Evolutionary conservation across 208 protist species (phyloP), one percentile per base, ranked within the genome.

Genomic region (Trypanosoma theileri): DNA sequence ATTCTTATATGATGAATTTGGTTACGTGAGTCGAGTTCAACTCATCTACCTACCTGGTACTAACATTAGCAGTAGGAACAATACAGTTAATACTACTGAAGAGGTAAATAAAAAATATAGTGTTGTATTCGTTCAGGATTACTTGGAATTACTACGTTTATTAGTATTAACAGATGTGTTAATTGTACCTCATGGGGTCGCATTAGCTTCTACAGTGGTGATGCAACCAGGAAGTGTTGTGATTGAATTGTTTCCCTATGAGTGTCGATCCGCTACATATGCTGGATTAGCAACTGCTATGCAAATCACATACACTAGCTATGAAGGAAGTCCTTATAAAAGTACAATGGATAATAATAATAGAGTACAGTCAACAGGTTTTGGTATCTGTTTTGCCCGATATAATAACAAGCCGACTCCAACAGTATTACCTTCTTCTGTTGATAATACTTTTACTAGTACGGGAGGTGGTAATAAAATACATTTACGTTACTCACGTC

Each of bases 1-100:
- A 21, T 71, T 51, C 48, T 53, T 73, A n/a, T 48, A 61, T 31
- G 22, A 59, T 14, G 59, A 68, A 40, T 73, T 73, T 66, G 69
- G 69, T 8, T 11, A 42, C 14, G 59, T 51, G 35, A 40, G 44
- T 22, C 50, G 42, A 16, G 42, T 73, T 68, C 57, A 60, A 31
- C 19, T 64, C 8, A 16, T 71, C 12, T 50, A 53, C 14, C 19
- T 60, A 16, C 28, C 6, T 41, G n/a, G 44, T 31, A 22, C 9
- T 14, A 28, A 40, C 9, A 12, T n/a, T n/a, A n/a, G n/a, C n/a
- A n/a, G n/a, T n/a, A n/a, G n/a, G n/a, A n/a, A n/a, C n/a, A n/a
- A n/a, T n/a, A 16, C 10, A 50, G 19, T 16, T 26, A 35, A n/a
- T n/a, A n/a, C n/a, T n/a, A n/a, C n/a, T 11, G 19, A 17, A n/a